Base-by-base conservation (phyloP, 306 rosid species). In the Prunus mongolica region DNA sequence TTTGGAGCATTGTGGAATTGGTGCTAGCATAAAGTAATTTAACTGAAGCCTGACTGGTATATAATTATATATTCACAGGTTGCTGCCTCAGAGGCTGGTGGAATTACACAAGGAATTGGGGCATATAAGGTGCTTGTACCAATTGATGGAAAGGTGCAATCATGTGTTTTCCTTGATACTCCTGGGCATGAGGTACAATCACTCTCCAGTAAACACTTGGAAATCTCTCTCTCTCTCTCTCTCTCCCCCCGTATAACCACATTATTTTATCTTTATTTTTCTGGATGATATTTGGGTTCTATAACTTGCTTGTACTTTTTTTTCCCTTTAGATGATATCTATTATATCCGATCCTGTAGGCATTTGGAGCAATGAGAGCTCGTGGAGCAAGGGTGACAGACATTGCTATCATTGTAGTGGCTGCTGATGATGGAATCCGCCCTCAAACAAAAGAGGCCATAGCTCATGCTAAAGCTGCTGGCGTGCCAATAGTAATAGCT, bases 301-400 rank as follows among this genome's bases (percentile, higher is more conserved):
- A 20, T 64, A 76, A 73, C 76, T 63, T 50, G 55, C 30, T 76
- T 78, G 10, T 67, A 71, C 71, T 66, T 78, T 80, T 75, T 74
- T 77, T 65, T 38, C 44, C 51, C 62, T 62, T 63, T 81, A 56
- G 74, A 77, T 80, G 81, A 86, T 85, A 79, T 85, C 62, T 75
- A 65, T 67, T 83, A 65, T 72, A 69, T 81, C 78, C 32, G 11
- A 76, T 82, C 75, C 34, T 89, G 83, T 83, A 95, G 99, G 99
- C 99, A 55, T 95, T 95, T 87, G 99, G 99, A 78, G 99, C 99
- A 69, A 95, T 95, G 99, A 95, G 99, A 88, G 99, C 99, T 74
- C 97, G 99, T 73, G 99, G 99, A 75, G 93, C 99, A 76, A 93
- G 97, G 55, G 97, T 92, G 83, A 95, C 99, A 52, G 99, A 95